These are phyloP conservation scores for Lentinula boryana DNA, from an alignment of 768 basidiomycete species.

Conservation along the genomic window DNA sequence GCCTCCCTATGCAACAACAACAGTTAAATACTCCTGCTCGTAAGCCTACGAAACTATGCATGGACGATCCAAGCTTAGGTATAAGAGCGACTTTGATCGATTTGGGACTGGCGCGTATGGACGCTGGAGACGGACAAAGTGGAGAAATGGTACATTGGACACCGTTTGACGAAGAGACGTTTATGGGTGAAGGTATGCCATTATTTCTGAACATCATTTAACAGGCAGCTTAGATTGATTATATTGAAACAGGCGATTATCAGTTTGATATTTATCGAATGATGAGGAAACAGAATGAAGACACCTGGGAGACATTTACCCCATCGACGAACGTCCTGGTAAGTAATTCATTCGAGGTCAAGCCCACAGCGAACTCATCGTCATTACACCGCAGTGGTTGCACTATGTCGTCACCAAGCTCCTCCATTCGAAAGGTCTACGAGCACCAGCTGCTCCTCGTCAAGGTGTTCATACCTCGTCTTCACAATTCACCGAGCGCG, in stretches of 20 bases:
- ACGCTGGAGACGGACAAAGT: slow-evolving; percentile 42
- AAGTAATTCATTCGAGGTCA: slow-evolving; percentile 6
- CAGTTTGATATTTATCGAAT: slow-evolving; percentile 94
- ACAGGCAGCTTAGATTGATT: neutral
- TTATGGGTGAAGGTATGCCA: slow-evolving; percentile 77
- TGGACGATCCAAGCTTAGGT: slow-evolving; percentile 66
- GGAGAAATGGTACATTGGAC: slow-evolving; percentile 62
- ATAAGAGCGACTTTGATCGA: slow-evolving; percentile 87
- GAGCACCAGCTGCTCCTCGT: slow-evolving; percentile 39
- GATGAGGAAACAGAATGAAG: slow-evolving; percentile 62
- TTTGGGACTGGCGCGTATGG: slow-evolving; percentile 86
- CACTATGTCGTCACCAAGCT: slow-evolving; percentile 79
- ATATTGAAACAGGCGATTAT: slow-evolving; percentile 57
- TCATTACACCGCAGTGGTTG: slow-evolving; percentile 61
- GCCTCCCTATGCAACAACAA: slow-evolving; percentile 26
- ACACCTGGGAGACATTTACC: slow-evolving; percentile 69
- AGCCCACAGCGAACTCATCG: neutral
- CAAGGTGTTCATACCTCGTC: slow-evolving; percentile 19
- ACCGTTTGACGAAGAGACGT: slow-evolving; percentile 81
- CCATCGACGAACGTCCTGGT: slow-evolving; percentile 92
- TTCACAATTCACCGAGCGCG: slow-evolving; percentile 49
- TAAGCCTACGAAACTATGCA: slow-evolving; percentile 22
- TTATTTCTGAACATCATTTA: neutral
- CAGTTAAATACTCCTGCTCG: slow-evolving; percentile 25
- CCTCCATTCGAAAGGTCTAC: slow-evolving; percentile 62